Conservation (phyloP, 306 rosid species). For the peach (Prunus persica) region Prunus_persica_NCBIv2 NC_034016.1:21105001-21105500, state of each 20-base stretch:
- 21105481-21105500: conserved; percentile 74
- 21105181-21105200: conserved; percentile 61
- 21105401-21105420: not conserved
- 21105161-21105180: conserved; percentile 69
- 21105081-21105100: conserved; percentile 31
- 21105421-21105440: not conserved
- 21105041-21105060: not conserved
- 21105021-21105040: not conserved
- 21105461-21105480: conserved; percentile 47
- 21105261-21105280: conserved; percentile 10
- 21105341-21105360: conserved; percentile 54
- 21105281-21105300: conserved; percentile 37
- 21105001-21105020: conserved; percentile 45
- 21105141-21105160: conserved; percentile 51
- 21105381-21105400: conserved; percentile 6
- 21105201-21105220: conserved; percentile 62
- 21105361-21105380: conserved; percentile 60
- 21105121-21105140: conserved; percentile 56
- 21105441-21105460: conserved; percentile 14
- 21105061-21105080: not conserved
- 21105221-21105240: not conserved
- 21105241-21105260: not conserved
- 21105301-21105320: conserved; percentile 61
- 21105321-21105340: conserved; percentile 66
- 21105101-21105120: conserved; percentile 78